Percentiles rank a stretch among this genome's conserved stretches.
Evolutionary conservation across 2,329 filamentous ascomycete genomes (phyloP).

Genomic region (Monosporascus sp.): DNA sequence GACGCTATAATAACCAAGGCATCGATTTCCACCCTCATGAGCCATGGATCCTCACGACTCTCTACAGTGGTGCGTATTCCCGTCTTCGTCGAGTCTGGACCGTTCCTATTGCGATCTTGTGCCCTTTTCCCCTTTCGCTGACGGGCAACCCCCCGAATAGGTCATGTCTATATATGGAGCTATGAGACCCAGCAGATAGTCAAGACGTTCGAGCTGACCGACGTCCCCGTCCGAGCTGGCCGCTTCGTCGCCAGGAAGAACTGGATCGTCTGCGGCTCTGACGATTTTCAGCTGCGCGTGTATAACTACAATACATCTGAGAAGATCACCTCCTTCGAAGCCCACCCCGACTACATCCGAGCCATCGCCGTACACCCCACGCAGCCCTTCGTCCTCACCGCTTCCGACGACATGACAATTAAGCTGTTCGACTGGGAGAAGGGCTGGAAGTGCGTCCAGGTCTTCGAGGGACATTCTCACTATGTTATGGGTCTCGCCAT

Average conservation of each 20-base stretch:
- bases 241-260: conserved; percentile 98
- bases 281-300: conserved; percentile 82
- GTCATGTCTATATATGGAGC: conserved; percentile 99
- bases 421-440: conserved; percentile 99
- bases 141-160: conserved; percentile 35
- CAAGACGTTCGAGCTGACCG: conserved; percentile 98
- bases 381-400: conserved; percentile 91
- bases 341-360: conserved; percentile 96
- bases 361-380: conserved; percentile 94
- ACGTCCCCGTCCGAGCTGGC: conserved; percentile 94
- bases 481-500: conserved; percentile 96
- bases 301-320: conserved; percentile 99
- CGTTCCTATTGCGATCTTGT: not conserved
- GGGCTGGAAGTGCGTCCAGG: conserved; percentile 93
- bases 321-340: conserved; percentile 95
- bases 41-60: conserved; percentile 92
- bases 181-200: conserved; percentile 95
- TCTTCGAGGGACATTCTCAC: conserved; percentile 94
- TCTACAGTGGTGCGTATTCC: conserved; percentile 75
- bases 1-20: conserved; percentile 26
- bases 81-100: not conserved
- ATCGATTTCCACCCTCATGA: conserved; percentile 97
- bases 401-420: conserved; percentile 71
- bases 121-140: conserved; percentile 6
- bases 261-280: conserved; percentile 94